Evolutionary conservation across 2,329 filamentous ascomycete species (phyloP), one percentile per base, ranked within the genome.

Genomic region (Epicoccum nigrum): DNA sequence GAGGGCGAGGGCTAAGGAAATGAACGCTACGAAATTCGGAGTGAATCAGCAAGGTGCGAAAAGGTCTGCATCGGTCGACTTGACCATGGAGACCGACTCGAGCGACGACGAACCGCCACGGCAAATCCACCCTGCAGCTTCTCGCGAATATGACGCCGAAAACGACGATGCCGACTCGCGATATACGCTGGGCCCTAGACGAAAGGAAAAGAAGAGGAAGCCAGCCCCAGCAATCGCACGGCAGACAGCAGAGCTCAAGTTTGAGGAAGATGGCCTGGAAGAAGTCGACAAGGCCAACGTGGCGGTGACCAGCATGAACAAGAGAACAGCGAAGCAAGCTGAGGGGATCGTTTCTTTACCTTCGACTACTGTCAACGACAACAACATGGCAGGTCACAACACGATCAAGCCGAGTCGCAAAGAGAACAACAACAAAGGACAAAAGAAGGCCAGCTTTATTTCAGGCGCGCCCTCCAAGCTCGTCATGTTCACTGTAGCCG

Each of bases 401-500:
- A 12, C 11, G 20, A 12, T 15, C 25, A 16, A 32, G n/a, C n/a
- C n/a, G 5, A 7, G 7, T 12, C 2, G 19, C 13, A 15, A 7
- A 7, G 3, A n/a, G 30, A 35, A 11, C 11, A 13, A 38, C 6
- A 7, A 13, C 9, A 11, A n/a, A 33, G 25, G 28, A n/a, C 17
- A 43, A 30, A 21, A 21, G 17, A 45, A 35, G 9, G 11, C 2
- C 7, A 16, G 16, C 12, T 19, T 16, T 8, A 9, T 27, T 1
- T 4, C 11, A 3, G 28, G 33, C 15, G 17, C 23, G 3, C 28
- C 38, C 27, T 43, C 38, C 3, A 47, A 28, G 7, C 9, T 34
- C n/a, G 7, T 58, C 19, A 62, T 60, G 57, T 58, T 58, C 46
- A 56, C 59, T 1, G 27, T 41, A 1, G 3, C 28, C 21, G 48